A percentile compares a stretch with the other conserved stretches of the same genome.
phyloP scores from a whole-genome alignment of 495 filamentous ascomycete genomes.

The Penicillium crystallinum region DNA sequence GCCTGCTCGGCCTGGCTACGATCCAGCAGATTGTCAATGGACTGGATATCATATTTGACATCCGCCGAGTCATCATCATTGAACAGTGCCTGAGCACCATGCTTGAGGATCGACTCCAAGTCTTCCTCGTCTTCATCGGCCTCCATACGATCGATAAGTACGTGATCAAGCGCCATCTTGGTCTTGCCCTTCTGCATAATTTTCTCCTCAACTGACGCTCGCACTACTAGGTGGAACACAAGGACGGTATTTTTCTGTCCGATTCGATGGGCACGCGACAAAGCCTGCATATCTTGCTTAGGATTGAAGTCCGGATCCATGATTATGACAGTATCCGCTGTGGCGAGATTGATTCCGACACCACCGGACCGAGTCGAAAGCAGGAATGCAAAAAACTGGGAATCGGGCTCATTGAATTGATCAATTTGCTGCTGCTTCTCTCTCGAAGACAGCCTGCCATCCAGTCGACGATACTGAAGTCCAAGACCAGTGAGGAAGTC shows the following conservation, averaged over 20 bases:
- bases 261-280: conserved; percentile 91
- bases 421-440: conserved; percentile 95
- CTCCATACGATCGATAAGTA: conserved; percentile 86
- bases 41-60: conserved; percentile 72
- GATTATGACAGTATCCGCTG: conserved; percentile 96
- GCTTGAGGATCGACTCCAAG: conserved; percentile 80
- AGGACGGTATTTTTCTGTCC: conserved; percentile 94
- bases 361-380: conserved; percentile 92
- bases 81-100: conserved; percentile 84
- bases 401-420: conserved; percentile 80
- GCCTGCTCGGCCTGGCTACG: conserved; percentile 76
- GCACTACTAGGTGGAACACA: conserved; percentile 89
- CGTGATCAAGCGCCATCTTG: conserved; percentile 90
- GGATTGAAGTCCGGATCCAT: conserved; percentile 98
- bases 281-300: conserved; percentile 93
- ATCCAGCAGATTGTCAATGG: conserved; percentile 84
- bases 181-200: conserved; percentile 94
- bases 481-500: conserved; percentile 77
- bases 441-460: conserved; percentile 71
- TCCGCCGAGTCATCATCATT: conserved; percentile 59
- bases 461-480: conserved; percentile 69
- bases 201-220: conserved; percentile 84
- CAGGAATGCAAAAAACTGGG: conserved; percentile 79
- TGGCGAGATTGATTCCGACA: conserved; percentile 96
- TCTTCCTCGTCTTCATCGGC: conserved; percentile 72